phyloP scores from a whole-genome alignment of 2,329 filamentous ascomycete genomes.

The Incumbomyces lentus region DNA sequence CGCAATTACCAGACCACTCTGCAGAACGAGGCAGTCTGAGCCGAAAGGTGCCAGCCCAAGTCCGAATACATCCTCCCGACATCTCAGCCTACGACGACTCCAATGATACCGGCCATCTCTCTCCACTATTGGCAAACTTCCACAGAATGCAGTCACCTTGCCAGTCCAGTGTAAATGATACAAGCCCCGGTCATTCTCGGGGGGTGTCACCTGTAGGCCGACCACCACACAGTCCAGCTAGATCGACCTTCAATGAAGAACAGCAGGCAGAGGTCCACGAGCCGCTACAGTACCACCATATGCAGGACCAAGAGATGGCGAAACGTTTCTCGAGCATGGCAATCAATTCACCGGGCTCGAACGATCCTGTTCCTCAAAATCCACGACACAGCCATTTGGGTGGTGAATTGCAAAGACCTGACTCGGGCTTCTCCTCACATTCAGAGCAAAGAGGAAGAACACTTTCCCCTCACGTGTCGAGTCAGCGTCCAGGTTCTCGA shows the following conservation, averaged over 20 bases:
- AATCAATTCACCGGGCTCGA: conserved; percentile 33
- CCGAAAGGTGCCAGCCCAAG: conserved; percentile 4
- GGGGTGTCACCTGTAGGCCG: background rate
- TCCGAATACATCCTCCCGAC: conserved; percentile 15
- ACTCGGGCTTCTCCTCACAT: conserved; percentile 63
- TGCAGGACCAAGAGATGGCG: conserved; percentile 26
- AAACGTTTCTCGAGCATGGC: conserved; percentile 23
- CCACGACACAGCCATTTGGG: conserved; percentile 40
- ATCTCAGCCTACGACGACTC: conserved; percentile 9
- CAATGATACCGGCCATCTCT: conserved; percentile 4
- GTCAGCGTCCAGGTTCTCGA: conserved; percentile 39
- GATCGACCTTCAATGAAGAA: conserved; percentile 4
- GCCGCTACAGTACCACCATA: conserved; percentile 43
- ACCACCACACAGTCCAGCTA: conserved; percentile 7
- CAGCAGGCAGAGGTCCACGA: conserved; percentile 31
- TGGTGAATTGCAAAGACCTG: conserved; percentile 56
- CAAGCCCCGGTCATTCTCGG: conserved; percentile 10
- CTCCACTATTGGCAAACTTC: conserved; percentile 6
- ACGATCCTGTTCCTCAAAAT: conserved; percentile 44
- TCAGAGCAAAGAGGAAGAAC: conserved; percentile 61
- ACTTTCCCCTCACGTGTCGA: conserved; percentile 43
- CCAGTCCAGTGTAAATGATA: background rate
- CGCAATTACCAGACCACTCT: background rate
- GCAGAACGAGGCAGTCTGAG: background rate
- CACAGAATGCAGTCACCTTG: background rate